phyloP scores from a whole-genome alignment of 805 yeast genomes.

The Candida insectalens region DNA sequence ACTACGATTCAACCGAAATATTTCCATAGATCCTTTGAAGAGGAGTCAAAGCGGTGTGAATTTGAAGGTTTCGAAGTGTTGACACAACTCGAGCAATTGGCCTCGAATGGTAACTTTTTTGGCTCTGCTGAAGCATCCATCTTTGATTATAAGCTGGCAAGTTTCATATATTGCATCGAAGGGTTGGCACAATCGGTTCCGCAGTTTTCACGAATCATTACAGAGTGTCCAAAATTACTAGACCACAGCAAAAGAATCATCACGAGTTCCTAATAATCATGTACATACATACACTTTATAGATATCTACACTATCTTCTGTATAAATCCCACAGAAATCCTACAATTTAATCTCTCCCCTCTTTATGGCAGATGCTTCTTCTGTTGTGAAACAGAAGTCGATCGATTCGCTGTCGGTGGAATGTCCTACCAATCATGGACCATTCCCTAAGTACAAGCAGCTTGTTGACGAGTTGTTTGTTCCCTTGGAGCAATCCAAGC shows the following conservation, averaged over 20 bases:
- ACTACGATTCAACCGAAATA: conserved; percentile 4
- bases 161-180: conserved; percentile 10
- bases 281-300: neutral
- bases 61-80: conserved; percentile 10
- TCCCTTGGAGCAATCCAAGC: conserved; percentile 27
- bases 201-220: neutral
- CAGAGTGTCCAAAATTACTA: neutral
- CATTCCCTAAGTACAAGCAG: conserved; percentile 31
- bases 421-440: conserved; percentile 28
- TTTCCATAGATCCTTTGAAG: conserved; percentile 3
- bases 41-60: conserved; percentile 9
- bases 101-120: conserved; percentile 7
- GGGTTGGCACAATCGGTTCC: conserved; percentile 1
- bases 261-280: too few species aligned
- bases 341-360: neutral
- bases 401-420: conserved; percentile 1
- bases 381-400: neutral
- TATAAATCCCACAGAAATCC: neutral
- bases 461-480: conserved; percentile 32
- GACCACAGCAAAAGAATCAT: too few species aligned
- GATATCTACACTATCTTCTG: neutral
- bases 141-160: conserved; percentile 17
- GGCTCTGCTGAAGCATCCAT: conserved; percentile 9
- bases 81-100: conserved; percentile 5
- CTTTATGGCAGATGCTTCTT: neutral